Evolutionary conservation across 495 filamentous ascomycete genomes (phyloP), one percentile per base, ranked within the genome.

Genomic region (Neurospora tetraspora): DNA sequence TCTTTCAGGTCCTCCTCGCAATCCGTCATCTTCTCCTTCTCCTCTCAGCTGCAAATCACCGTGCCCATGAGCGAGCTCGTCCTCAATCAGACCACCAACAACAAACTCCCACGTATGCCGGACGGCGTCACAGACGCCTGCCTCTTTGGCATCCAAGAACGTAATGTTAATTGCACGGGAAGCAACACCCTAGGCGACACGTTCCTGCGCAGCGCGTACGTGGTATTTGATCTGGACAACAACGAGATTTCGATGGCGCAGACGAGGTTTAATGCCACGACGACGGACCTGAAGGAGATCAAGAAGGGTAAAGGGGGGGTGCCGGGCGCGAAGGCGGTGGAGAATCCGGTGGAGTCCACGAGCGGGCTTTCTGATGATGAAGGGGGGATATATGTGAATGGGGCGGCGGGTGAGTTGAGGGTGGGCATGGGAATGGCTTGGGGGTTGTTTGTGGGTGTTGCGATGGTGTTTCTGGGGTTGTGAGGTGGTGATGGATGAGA

Each of bases 211-310:
- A 92, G 90, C 40, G 94, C 94, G 0, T 99, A 98, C 77, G 89
- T 97, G 37, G 95, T 99, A 0, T 98, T 94, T 77, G 94, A 98
- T 76, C 83, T 98, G 18, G 86, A 85, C 16, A 97, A 95, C 78
- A 93, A 97, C 81, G 87, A 94, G 81, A 94, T 99, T 72, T 91
- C 91, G 12, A 81, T 99, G 45, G 95, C 93, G 14, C 91, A 92
- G 77, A 96, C 95, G 2, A 89, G 88, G 65, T 97, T 96, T 82
- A 93, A 97, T 77, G 82, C 89, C 5, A 91, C 90, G 0, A 75
- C 80, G 5, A 85, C 85, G 31, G 86, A 89, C 61, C 83, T 97
- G 68, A 74, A 86, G 18, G 94, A 97, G 81, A 97, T 98, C 72
- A 86, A 86, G 5, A 86, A 83, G 6, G 92, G 92, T 0, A 78